Conservation (phyloP, 1,284 basidiomycete genomes). For the Inonotus hispidus region DNA sequence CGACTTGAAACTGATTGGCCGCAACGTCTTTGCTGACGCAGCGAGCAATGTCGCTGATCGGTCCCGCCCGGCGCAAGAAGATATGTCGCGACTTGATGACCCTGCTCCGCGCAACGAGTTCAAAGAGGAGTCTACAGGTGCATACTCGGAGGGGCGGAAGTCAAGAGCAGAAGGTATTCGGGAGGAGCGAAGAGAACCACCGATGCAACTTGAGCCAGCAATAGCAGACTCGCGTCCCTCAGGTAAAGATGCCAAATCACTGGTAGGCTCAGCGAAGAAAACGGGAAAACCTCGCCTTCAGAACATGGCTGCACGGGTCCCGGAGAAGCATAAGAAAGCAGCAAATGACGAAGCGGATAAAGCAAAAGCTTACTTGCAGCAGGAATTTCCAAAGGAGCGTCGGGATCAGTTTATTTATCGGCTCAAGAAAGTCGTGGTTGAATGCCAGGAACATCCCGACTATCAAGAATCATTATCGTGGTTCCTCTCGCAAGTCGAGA, state of each 20-base stretch:
- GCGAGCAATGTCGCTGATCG: conserved; percentile 71
- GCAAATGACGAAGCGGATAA: conserved; percentile 34
- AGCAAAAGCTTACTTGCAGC: conserved; percentile 41
- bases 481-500: conserved; percentile 39
- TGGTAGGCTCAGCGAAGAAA: no score
- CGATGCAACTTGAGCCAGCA: no score
- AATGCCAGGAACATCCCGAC: conserved; percentile 56
- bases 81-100: conserved; percentile 64
- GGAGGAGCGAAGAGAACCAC: conserved; percentile 5
- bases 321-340: conserved; percentile 37
- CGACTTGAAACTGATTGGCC: conserved; percentile 79
- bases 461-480: conserved; percentile 47
- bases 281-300: no score
- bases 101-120: no score
- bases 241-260: conserved; percentile 14
- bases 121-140: no score
- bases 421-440: conserved; percentile 54
- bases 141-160: no score
- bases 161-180: no score
- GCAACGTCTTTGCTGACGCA: conserved; percentile 79
- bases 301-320: no score
- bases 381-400: conserved; percentile 62
- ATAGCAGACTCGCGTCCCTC: conserved; percentile 16
- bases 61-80: conserved; percentile 64
- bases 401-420: conserved; percentile 55